These are phyloP conservation scores for Volvariella volvacea DNA, from an alignment of 1,284 basidiomycete species.

Conservation along the genomic window DNA sequence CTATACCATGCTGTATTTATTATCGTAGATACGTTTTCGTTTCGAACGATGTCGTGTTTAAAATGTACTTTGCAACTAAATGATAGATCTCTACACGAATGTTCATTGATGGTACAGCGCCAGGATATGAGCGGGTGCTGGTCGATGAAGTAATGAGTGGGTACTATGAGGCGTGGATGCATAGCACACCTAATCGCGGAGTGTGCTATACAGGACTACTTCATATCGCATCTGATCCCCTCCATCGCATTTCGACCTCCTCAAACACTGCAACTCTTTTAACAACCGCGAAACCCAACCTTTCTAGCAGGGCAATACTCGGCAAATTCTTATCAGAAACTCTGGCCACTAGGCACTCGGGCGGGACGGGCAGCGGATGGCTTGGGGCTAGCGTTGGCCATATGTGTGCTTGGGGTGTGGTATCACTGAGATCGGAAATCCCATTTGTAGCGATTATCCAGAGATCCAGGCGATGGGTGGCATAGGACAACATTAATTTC, in stretches of 20 bases:
- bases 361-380: conserved; percentile 21
- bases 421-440: background rate
- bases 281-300: conserved; percentile 63
- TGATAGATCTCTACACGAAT: too few species aligned
- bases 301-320: conserved; percentile 59
- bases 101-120: too few species aligned
- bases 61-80: too few species aligned
- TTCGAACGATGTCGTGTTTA: too few species aligned
- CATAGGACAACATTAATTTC: conserved; percentile 8
- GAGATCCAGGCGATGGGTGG: conserved; percentile 6
- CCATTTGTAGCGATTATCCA: background rate
- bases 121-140: too few species aligned
- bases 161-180: too few species aligned
- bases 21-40: too few species aligned
- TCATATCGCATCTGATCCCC: too few species aligned
- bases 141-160: too few species aligned
- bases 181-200: too few species aligned
- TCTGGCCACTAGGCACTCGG: conserved; percentile 42
- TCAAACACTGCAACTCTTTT: conserved; percentile 66
- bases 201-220: too few species aligned
- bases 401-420: background rate
- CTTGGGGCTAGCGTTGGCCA: conserved; percentile 5
- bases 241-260: conserved; percentile 65
- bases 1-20: too few species aligned
- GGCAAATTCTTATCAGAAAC: conserved; percentile 50